A percentile compares a stretch with the other conserved stretches of the same genome.
phyloP scores from a whole-genome alignment of 208 protist genomes.

The Angomonas deanei region DNA sequence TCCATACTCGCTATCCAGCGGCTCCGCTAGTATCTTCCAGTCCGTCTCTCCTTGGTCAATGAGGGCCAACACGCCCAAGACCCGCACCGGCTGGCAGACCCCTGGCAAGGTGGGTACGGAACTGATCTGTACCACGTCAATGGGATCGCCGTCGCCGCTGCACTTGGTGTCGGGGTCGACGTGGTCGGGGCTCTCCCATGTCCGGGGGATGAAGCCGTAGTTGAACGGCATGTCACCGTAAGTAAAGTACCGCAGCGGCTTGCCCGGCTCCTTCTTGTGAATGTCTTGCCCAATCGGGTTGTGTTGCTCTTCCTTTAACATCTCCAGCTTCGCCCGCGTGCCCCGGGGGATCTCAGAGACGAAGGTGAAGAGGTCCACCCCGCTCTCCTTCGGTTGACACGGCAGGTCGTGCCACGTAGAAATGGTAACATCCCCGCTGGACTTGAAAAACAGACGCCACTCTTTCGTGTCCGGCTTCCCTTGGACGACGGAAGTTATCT shows the following conservation, averaged over 20 bases:
- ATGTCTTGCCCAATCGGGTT: slow-evolving; percentile 93
- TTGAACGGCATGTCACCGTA: slow-evolving; percentile 92
- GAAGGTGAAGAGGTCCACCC: slow-evolving; percentile 46
- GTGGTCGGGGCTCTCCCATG: slow-evolving; percentile 81
- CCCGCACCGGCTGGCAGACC: slow-evolving; percentile 47
- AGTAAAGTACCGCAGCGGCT: slow-evolving; percentile 72
- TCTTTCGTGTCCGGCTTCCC: slow-evolving; percentile 27
- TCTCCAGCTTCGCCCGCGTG: slow-evolving; percentile 90
- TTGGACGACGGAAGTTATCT: slow-evolving; percentile 4
- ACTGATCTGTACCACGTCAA: slow-evolving; percentile 88
- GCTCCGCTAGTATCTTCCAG: slow-evolving; percentile 87
- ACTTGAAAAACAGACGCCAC: slow-evolving; percentile 59
- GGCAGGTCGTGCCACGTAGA: slow-evolving; percentile 81
- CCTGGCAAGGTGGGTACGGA: slow-evolving; percentile 24
- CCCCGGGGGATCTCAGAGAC: slow-evolving; percentile 86
- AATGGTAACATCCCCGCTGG: not conserved
- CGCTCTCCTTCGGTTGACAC: slow-evolving; percentile 13
- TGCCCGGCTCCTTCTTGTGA: slow-evolving; percentile 35
- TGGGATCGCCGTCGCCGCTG: slow-evolving; percentile 84
- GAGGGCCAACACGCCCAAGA: slow-evolving; percentile 83
- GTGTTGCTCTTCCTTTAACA: slow-evolving; percentile 78
- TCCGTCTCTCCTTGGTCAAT: slow-evolving; percentile 92
- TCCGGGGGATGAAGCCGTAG: slow-evolving; percentile 94
- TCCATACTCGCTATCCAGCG: slow-evolving; percentile 14
- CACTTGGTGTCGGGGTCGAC: slow-evolving; percentile 46